Evolutionary conservation across 129 eudicot genomes (phyloP).

Genomic region (Ambrosia trifida): DNA sequence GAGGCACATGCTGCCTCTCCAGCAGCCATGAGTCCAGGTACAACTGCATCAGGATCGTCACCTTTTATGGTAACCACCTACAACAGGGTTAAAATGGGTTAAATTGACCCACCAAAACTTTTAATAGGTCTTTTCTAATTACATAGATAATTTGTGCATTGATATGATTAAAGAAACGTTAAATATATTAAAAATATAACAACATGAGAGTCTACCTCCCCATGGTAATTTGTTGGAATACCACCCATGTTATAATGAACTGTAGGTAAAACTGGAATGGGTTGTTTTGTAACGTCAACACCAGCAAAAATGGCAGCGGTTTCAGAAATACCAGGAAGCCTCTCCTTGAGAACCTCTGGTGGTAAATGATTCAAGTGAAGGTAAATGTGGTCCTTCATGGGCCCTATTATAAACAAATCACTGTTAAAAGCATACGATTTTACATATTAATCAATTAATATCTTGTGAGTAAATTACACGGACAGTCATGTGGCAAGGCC

Average conservation of each 20-base stretch:
- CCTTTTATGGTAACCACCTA: constrained; percentile 89
- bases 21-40: constrained; percentile 98
- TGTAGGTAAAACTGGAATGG: constrained; percentile 96
- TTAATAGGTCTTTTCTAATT: background rate
- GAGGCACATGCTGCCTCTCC: constrained; percentile 99
- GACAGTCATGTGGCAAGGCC: no score
- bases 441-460: background rate
- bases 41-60: constrained; percentile 74
- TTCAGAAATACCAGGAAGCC: constrained; percentile 98
- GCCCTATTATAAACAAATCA: constrained; percentile 52
- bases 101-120: background rate
- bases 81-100: background rate
- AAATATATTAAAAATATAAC: background rate
- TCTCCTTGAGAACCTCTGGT: constrained; percentile 98
- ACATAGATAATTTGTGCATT: background rate
- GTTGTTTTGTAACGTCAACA: constrained; percentile 97
- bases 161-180: background rate
- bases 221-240: constrained; percentile 90
- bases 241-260: constrained; percentile 99
- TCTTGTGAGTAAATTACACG: no score
- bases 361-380: constrained; percentile 95
- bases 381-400: constrained; percentile 88
- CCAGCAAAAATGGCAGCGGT: constrained; percentile 99
- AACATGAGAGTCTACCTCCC: constrained; percentile 55
- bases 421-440: background rate